A percentile compares a stretch with the other conserved stretches of the same genome.
phyloP scores from a whole-genome alignment of 345 rosid genomes.

The Mercurialis annua region DNA sequence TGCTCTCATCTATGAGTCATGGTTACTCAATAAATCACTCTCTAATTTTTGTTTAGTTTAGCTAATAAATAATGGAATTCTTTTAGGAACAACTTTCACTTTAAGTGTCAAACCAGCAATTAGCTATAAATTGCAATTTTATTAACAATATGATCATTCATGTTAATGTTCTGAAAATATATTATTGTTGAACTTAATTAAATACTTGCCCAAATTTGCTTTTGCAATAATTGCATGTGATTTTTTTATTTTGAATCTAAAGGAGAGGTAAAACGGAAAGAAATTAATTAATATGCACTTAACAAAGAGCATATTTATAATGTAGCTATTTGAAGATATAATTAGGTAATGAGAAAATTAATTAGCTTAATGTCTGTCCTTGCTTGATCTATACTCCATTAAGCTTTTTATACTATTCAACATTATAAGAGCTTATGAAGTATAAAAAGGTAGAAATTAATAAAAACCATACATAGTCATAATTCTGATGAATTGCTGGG shows the following conservation, averaged over 20 bases:
- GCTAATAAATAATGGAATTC: not conserved
- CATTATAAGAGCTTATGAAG: not conserved
- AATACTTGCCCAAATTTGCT: too few relatives aligned
- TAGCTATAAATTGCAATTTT: too few relatives aligned
- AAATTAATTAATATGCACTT: not conserved
- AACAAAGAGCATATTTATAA: not conserved
- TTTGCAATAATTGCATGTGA: too few relatives aligned
- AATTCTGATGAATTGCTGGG: not conserved
- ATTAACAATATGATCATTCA: too few relatives aligned
- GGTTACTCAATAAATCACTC: not conserved
- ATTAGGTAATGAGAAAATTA: constrained; percentile 19
- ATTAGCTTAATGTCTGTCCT: constrained; percentile 21
- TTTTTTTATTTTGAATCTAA: constrained; percentile 5
- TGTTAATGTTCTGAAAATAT: too few relatives aligned
- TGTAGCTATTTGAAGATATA: not conserved
- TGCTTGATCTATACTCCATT: constrained; percentile 31
- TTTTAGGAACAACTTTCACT: not conserved
- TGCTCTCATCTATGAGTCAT: constrained; percentile 3
- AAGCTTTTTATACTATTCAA: too few relatives aligned
- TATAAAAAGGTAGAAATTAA: not conserved
- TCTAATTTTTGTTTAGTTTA: not conserved
- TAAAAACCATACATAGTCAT: not conserved
- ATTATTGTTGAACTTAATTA: too few relatives aligned
- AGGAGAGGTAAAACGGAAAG: not conserved
- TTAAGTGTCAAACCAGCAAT: constrained; percentile 12